Conservation (phyloP, 345 rosid genomes). For the Draba incana region DNA sequence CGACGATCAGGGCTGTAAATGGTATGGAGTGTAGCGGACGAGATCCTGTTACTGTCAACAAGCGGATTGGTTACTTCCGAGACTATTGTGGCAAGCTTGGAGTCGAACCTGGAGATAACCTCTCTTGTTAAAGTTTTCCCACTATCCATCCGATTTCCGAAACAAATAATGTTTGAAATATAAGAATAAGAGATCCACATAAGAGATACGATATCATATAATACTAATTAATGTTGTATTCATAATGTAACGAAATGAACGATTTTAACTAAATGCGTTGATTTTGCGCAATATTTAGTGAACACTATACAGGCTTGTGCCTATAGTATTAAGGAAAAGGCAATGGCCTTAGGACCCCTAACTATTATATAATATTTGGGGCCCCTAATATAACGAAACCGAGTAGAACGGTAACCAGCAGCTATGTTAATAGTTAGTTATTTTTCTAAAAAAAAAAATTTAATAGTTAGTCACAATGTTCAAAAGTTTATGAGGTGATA, state of each 20-base stretch:
- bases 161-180: background rate
- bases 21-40: conserved; percentile 57
- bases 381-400: background rate
- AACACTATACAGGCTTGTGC: background rate
- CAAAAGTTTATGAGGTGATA: background rate
- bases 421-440: background rate
- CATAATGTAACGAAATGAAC: conserved; percentile 5
- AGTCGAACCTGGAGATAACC: conserved; percentile 58
- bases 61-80: conserved; percentile 49
- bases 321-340: no score
- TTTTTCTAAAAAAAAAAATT: no score
- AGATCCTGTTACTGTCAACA: conserved; percentile 38
- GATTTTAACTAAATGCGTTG: background rate
- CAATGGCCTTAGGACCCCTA: no score
- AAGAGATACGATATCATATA: background rate
- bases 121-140: conserved; percentile 47
- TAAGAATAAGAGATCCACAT: conserved; percentile 13
- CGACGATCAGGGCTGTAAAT: conserved; percentile 63
- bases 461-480: background rate
- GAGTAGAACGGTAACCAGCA: background rate
- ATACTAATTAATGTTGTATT: background rate
- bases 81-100: conserved; percentile 54
- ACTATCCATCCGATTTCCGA: background rate
- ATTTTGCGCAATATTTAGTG: background rate
- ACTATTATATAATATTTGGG: no score